Evolutionary conservation across 192 early-diverging fungal species (phyloP).

Genomic region (Jimgerdemannia lactiflua): DNA sequence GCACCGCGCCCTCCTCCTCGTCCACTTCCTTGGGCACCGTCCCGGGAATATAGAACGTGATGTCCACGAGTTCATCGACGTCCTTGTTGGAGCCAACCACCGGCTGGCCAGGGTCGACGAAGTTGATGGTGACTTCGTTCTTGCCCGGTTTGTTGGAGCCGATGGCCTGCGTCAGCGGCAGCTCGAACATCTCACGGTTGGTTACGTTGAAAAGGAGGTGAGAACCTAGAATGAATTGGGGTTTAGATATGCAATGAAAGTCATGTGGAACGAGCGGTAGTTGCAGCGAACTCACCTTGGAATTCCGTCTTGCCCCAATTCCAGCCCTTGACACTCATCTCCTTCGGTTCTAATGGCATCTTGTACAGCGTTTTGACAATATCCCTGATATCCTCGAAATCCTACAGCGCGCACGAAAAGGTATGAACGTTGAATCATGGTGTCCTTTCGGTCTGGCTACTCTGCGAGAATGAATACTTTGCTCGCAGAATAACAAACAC

Average conservation of each 20-base stretch:
- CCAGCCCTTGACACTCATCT: conserved; percentile 89
- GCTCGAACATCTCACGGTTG: conserved; percentile 86
- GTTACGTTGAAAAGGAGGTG: conserved; percentile 79
- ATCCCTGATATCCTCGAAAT: conserved; percentile 79
- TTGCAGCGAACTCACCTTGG: conserved; percentile 39
- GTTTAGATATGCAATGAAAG: background rate
- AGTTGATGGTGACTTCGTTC: conserved; percentile 92
- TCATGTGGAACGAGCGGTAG: no score
- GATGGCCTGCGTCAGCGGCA: conserved; percentile 85
- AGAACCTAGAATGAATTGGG: conserved; percentile 24
- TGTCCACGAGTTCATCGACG: conserved; percentile 85
- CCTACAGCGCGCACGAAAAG: conserved; percentile 39
- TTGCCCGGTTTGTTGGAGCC: conserved; percentile 82
- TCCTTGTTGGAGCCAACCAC: conserved; percentile 48
- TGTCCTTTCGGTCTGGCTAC: no score
- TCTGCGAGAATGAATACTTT: no score
- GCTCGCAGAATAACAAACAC: no score
- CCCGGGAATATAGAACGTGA: conserved; percentile 92
- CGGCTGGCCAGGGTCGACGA: conserved; percentile 63
- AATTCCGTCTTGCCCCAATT: conserved; percentile 96
- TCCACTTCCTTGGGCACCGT: conserved; percentile 48
- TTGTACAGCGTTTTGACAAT: conserved; percentile 69
- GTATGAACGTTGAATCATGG: background rate
- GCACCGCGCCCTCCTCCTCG: conserved; percentile 39
- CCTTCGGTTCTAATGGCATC: conserved; percentile 73